Evolutionary conservation across 1,284 basidiomycete species (phyloP).

Genomic region (Trametes hirsuta): DNA sequence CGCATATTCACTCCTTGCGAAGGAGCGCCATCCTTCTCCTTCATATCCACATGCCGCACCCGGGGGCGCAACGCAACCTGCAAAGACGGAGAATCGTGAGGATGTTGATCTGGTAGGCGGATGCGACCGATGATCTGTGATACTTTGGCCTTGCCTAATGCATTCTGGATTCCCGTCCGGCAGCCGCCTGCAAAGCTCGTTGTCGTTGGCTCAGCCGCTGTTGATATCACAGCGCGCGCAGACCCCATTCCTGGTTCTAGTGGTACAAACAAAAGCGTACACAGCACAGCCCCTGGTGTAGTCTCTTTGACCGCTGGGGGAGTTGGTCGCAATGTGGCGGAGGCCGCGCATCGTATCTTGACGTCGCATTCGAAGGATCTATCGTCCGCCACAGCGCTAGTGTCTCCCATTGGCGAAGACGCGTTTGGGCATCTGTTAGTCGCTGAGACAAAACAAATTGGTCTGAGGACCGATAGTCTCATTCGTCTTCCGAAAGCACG

Average conservation of each 20-base stretch:
- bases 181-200: conserved; percentile 49
- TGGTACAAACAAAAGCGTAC: conserved; percentile 26
- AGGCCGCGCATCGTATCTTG: conserved; percentile 76
- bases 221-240: conserved; percentile 79
- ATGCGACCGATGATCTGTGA: background rate
- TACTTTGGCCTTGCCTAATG: background rate
- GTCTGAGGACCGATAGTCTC: conserved; percentile 87
- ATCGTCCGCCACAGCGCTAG: conserved; percentile 47
- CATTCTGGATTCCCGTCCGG: background rate
- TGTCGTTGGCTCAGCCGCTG: conserved; percentile 83
- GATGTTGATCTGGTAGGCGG: background rate
- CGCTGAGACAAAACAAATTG: conserved; percentile 58
- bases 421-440: conserved; percentile 67
- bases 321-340: conserved; percentile 93
- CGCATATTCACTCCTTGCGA: conserved; percentile 66
- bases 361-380: conserved; percentile 39
- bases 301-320: conserved; percentile 84
- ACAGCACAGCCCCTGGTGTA: conserved; percentile 83
- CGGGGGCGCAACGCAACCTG: background rate
- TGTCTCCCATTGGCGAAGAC: conserved; percentile 72
- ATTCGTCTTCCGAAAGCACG: conserved; percentile 43
- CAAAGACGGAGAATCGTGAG: background rate
- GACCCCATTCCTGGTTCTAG: conserved; percentile 36
- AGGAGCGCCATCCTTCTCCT: conserved; percentile 8
- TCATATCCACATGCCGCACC: conserved; percentile 19